Evolutionary conservation across 306 rosid genomes (phyloP).

Genomic region (Acacia melanoxylon): DNA sequence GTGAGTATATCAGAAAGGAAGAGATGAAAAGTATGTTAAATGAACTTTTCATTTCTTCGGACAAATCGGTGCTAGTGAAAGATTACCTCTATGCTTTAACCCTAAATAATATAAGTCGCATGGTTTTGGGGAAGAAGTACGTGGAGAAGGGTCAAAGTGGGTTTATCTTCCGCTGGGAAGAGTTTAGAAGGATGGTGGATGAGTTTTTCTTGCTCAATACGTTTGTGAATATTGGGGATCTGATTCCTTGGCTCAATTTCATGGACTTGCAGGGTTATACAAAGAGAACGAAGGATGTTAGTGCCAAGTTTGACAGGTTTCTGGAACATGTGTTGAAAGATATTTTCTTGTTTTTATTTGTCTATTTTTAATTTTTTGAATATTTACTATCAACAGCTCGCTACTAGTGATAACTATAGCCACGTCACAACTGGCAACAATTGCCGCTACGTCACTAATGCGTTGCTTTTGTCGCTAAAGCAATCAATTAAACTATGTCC

Average conservation of each 20-base stretch:
- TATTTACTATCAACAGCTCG: too few species aligned
- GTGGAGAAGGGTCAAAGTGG: not conserved
- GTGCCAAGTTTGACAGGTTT: not conserved
- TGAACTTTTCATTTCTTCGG: constrained; percentile 21
- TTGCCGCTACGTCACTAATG: too few species aligned
- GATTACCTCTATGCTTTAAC: constrained; percentile 39
- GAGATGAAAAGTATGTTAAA: constrained; percentile 26
- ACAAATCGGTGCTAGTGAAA: constrained; percentile 19
- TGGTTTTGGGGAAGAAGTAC: not conserved
- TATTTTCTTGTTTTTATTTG: too few species aligned
- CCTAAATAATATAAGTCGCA: constrained; percentile 24
- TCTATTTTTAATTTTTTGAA: too few species aligned
- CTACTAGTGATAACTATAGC: too few species aligned
- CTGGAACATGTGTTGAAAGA: not conserved
- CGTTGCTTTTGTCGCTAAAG: too few species aligned
- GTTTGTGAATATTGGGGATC: not conserved
- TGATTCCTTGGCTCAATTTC: not conserved
- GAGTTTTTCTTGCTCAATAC: not conserved
- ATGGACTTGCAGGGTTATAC: not conserved
- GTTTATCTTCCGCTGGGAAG: not conserved
- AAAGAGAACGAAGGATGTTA: not conserved
- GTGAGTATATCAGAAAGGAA: constrained; percentile 16
- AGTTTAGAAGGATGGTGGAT: not conserved
- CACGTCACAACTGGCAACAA: too few species aligned
- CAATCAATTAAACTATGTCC: too few species aligned